phyloP scores from a whole-genome alignment of 2,329 filamentous ascomycete species.

The Tolypocladium sp. region DNA sequence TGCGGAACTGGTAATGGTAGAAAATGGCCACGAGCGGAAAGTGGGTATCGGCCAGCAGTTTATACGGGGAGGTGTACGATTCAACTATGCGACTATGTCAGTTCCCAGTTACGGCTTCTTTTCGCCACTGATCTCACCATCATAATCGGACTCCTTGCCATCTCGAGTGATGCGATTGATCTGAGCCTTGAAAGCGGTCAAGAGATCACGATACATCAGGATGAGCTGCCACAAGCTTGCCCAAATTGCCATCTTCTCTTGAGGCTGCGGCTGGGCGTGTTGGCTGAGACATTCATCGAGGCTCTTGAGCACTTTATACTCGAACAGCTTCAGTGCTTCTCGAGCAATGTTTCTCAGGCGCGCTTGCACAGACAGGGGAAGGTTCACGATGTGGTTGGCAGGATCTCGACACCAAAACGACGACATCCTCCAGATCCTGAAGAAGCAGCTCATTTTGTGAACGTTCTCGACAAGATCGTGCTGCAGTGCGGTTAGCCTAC shows the following conservation, averaged over 20 bases:
- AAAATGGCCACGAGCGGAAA: constrained; percentile 29
- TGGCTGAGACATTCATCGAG: constrained; percentile 29
- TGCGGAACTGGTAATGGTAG: constrained; percentile 31
- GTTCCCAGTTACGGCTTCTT: background rate
- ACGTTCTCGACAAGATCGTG: constrained; percentile 32
- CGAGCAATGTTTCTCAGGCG: constrained; percentile 30
- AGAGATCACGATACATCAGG: constrained; percentile 36
- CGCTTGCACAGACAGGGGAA: constrained; percentile 30
- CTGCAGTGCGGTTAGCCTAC: constrained; percentile 18
- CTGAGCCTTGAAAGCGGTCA: constrained; percentile 18
- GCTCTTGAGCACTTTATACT: constrained; percentile 29
- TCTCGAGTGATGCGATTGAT: constrained; percentile 13
- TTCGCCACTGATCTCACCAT: constrained; percentile 4
- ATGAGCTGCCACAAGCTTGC: constrained; percentile 40
- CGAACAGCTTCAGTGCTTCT: constrained; percentile 24
- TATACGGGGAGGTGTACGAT: constrained; percentile 11
- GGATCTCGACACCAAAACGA: constrained; percentile 31
- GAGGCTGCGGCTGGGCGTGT: constrained; percentile 24
- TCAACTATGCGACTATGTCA: constrained; percentile 6
- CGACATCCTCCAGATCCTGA: constrained; percentile 36
- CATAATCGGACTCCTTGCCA: constrained; percentile 11
- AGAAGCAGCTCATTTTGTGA: constrained; percentile 39
- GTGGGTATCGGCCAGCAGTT: constrained; percentile 21
- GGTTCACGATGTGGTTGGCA: constrained; percentile 23
- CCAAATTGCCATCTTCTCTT: constrained; percentile 36